Percentiles rank a stretch among this genome's conserved stretches.
phyloP scores from a whole-genome alignment of 2,329 filamentous ascomycete species.

The Trichophyton mentagrophytes region DNA sequence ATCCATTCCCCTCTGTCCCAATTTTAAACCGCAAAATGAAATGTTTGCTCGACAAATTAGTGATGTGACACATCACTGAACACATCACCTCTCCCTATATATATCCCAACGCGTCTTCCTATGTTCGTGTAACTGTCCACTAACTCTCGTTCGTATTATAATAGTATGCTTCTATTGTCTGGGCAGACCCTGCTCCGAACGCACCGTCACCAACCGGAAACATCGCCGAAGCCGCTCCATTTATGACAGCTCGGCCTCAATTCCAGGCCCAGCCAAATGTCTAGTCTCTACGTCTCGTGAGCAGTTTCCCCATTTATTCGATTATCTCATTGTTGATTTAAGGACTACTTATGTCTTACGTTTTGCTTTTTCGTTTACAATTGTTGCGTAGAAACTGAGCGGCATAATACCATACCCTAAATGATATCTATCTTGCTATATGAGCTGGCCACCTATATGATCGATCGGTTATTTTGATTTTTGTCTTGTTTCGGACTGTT shows the following conservation, averaged over 20 bases:
- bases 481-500: background rate
- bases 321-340: background rate
- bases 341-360: background rate
- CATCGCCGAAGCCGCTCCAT: background rate
- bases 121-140: background rate
- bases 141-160: background rate
- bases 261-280: background rate
- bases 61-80: background rate
- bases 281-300: background rate
- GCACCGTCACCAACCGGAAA: background rate
- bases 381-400: background rate
- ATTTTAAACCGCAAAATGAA: too few relatives aligned
- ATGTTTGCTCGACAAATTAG: background rate
- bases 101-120: background rate
- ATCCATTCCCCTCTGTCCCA: background rate
- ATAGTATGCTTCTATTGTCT: conserved; percentile 20
- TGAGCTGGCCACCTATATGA: background rate
- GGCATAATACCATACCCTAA: background rate
- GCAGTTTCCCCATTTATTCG: background rate
- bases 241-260: background rate
- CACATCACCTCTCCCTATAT: background rate
- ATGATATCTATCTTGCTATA: background rate
- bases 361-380: background rate
- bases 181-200: conserved; percentile 1
- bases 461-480: background rate